These are phyloP conservation scores for Crithidia thermophila DNA, from an alignment of 208 protist species.

Conservation along the genomic window DNA sequence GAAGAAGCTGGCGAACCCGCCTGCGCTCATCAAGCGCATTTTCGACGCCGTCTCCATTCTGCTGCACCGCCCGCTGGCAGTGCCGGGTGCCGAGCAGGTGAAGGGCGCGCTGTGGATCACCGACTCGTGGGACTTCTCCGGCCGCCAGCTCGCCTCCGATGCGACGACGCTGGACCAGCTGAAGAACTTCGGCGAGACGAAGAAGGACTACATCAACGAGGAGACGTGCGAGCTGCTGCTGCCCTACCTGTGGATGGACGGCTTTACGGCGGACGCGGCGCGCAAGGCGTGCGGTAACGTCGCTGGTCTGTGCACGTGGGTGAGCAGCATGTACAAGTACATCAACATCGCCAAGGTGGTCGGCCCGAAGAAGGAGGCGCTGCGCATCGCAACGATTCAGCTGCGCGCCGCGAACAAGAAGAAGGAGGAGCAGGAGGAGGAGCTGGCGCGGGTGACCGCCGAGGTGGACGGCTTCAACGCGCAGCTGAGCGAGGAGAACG, in stretches of 20 bases:
- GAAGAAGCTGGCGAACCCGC: slow-evolving; percentile 96
- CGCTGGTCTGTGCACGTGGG: slow-evolving; percentile 96
- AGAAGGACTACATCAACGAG: slow-evolving; percentile 98
- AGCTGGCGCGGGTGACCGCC: slow-evolving; percentile 93
- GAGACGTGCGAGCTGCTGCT: slow-evolving; percentile 98
- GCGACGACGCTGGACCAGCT: slow-evolving; percentile 75
- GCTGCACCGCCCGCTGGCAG: slow-evolving; percentile 75
- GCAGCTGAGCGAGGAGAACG: slow-evolving; percentile 93
- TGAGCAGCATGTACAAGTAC: slow-evolving; percentile 97
- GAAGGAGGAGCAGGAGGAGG: slow-evolving; percentile 95
- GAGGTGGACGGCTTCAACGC: slow-evolving; percentile 95
- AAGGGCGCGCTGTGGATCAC: slow-evolving; percentile 90
- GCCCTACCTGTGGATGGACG: slow-evolving; percentile 96
- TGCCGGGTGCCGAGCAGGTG: slow-evolving; percentile 78
- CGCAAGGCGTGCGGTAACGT: slow-evolving; percentile 92
- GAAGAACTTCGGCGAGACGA: slow-evolving; percentile 82
- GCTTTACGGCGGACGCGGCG: slow-evolving; percentile 95
- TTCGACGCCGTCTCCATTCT: slow-evolving; percentile 98
- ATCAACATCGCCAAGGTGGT: slow-evolving; percentile 97
- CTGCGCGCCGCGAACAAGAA: slow-evolving; percentile 94
- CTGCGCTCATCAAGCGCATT: slow-evolving; percentile 97
- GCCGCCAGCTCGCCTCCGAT: slow-evolving; percentile 83
- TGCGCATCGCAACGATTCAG: slow-evolving; percentile 90
- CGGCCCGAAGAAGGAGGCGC: slow-evolving; percentile 95
- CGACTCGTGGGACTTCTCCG: slow-evolving; percentile 91